Base-by-base conservation (phyloP, 2,329 filamentous ascomycete species). In the Fusarium verrucosum region DNA sequence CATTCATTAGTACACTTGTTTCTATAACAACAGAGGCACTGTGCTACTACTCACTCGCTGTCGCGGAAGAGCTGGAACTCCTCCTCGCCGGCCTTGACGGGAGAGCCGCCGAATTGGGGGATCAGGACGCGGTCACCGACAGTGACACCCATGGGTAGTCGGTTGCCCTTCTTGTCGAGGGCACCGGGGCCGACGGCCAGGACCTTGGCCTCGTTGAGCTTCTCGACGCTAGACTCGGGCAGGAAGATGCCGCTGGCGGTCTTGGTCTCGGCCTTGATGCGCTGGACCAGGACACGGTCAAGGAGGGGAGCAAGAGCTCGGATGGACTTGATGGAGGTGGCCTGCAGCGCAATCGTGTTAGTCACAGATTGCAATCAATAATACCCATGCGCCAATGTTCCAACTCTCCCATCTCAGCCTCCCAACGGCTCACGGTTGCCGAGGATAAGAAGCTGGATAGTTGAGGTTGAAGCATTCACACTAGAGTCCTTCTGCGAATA, bases 221-320 rank as follows among this genome's bases (percentile, higher is more conserved):
- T 95, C 87, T 99, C 97, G 77, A 98, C 92, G 75, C 90, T 92
- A 64, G 90, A 94, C 85, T 99, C 95, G 72, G 95, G 95, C 69
- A 99, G 91, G 86, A 96, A 97, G 86, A 99, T 97, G 75, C 95
- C 95, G 75, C 89, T 89, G 73, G 95, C 93, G 45, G 95, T 99
- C 87, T 97, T 97, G 77, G 93, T 81, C 83, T 98, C 94, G 75
- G 94, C 92, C 85, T 98, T 98, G 83, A 97, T 83, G 81, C 95
- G 92, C 89, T 99, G 95, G 72, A 99, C 92, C 68, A 99, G 90
- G 73, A 99, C 93, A 74, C 95, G 94, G 88, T 99, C 95, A 81
- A 99, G 89, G 72, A 99, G 94, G 66, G 95, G 95, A 60, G 90
- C 91, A 74, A 99, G 94, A 75, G 89, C 89, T 83, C 94, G 95